These are phyloP conservation scores for Botryotinia narcissicola DNA, from an alignment of 2,329 filamentous ascomycete genomes.

Conservation along the genomic window DNA sequence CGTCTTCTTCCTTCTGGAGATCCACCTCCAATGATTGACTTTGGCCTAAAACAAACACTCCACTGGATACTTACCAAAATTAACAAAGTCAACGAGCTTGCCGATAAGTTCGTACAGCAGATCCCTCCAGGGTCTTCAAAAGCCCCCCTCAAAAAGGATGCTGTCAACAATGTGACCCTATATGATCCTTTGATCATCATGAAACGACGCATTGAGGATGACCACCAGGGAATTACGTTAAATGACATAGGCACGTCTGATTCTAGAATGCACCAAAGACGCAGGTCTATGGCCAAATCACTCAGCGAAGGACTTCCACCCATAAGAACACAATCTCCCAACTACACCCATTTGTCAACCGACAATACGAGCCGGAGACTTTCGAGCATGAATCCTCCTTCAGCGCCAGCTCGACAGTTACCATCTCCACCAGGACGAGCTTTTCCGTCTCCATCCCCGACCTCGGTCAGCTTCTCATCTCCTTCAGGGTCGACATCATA, in stretches of 20 bases:
- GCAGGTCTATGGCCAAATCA: constrained; percentile 25
- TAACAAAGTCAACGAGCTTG: constrained; percentile 35
- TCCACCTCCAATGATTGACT: constrained; percentile 33
- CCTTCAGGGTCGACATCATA: constrained; percentile 31
- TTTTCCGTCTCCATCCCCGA: constrained; percentile 35
- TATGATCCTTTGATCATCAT: constrained; percentile 31
- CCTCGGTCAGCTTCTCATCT: constrained; percentile 34
- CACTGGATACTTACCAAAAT: constrained; percentile 35
- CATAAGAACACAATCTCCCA: constrained; percentile 29
- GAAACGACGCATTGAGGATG: constrained; percentile 32
- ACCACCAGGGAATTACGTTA: constrained; percentile 23
- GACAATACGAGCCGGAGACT: constrained; percentile 25
- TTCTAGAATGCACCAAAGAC: constrained; percentile 28
- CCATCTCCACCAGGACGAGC: constrained; percentile 37
- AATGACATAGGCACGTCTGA: constrained; percentile 25
- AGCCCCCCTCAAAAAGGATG: constrained; percentile 21
- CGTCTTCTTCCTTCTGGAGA: constrained; percentile 25
- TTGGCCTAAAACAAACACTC: constrained; percentile 34
- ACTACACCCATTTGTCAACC: constrained; percentile 16
- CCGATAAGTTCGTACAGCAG: constrained; percentile 34
- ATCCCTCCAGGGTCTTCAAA: constrained; percentile 24
- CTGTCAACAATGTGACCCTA: constrained; percentile 19
- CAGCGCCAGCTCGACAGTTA: constrained; percentile 34
- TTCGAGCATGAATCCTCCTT: constrained; percentile 36
- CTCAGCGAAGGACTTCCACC: constrained; percentile 29